Evolutionary conservation across 495 filamentous ascomycete genomes (phyloP).

Genomic region (Chaetomium fimeti): DNA sequence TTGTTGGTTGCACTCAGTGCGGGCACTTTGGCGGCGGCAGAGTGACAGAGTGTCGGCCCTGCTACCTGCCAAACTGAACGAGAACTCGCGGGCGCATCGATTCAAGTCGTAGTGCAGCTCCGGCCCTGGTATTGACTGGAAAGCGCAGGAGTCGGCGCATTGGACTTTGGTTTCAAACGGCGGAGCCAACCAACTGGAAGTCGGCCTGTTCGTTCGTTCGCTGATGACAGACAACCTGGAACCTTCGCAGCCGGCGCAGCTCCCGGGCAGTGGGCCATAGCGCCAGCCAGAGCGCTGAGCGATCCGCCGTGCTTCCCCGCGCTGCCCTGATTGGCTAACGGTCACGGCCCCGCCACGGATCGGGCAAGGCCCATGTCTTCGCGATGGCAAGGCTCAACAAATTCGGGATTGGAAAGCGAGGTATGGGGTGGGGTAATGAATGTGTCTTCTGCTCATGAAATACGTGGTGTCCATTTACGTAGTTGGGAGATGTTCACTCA

Average conservation of each 20-base stretch:
- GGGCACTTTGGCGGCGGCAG: conserved; percentile 8
- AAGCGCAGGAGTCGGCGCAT: neutral
- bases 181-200: conserved; percentile 18
- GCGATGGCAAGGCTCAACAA: conserved; percentile 11
- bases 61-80: conserved; percentile 34
- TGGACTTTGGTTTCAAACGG: conserved; percentile 8
- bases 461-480: neutral
- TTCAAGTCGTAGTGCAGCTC: conserved; percentile 15
- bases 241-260: neutral
- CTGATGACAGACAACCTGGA: conserved; percentile 19
- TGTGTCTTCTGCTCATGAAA: neutral
- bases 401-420: neutral
- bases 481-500: neutral
- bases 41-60: conserved; percentile 16
- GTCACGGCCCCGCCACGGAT: conserved; percentile 3
- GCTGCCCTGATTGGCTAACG: conserved; percentile 6
- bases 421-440: neutral
- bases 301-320: conserved; percentile 13
- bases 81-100: conserved; percentile 31
- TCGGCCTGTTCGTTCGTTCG: neutral
- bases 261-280: neutral
- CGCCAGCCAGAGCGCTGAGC: conserved; percentile 4
- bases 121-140: conserved; percentile 9
- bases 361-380: conserved; percentile 13
- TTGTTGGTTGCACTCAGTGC: conserved; percentile 4